Evolutionary conservation across 2,329 filamentous ascomycete species (phyloP), one percentile per base, ranked within the genome.

Genomic region (Magnaporthiopsis rhizophila): DNA sequence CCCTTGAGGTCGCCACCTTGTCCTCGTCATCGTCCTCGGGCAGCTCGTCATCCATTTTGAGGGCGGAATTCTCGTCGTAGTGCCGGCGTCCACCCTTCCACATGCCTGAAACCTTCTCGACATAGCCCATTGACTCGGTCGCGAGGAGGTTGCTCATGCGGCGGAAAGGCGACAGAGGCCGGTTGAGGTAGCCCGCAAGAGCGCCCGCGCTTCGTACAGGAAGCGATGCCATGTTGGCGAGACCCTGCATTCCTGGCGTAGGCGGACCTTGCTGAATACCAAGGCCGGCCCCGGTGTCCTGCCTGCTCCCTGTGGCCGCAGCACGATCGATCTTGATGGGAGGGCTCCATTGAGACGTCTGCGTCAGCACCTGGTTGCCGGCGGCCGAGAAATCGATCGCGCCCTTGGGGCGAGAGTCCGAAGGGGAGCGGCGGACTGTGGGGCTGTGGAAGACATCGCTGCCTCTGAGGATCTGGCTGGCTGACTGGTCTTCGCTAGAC

Each of bases 41-140:
- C 28, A 76, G 72, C n/a, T 85, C 81, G 21, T 86, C 83, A 59
- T 86, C 83, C 2, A 80, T 79, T 36, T 77, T 78, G 58, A 83
- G 76, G 59, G 78, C 53, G 4, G 57, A 74, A 2, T 81, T 81
- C 58, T 85, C 89, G 62, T 89, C 87, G 71, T 98, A 99, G 75
- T 98, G 94, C 71, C 89, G 92, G 70, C 89, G 88, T 15, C 91
- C 91, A 45, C 95, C 95, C 69, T 92, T 91, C 87, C 95, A 95
- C 90, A 98, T 98, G 53, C 92, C 94, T 0, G 94, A 96, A 0
- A 98, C 93, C 75, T 97, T 98, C 72, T 96, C 93, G 38, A 97
- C 89, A 72, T 98, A 98, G 1, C 92, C 92, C 88, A 97, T 96
- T 0, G 94, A 96, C 74, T 97, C 93, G 0, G 89, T 91, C 8